Evolutionary conservation across 495 filamentous ascomycete species (phyloP), one percentile per base, ranked within the genome.

Genomic region (Apodospora peruviana): DNA sequence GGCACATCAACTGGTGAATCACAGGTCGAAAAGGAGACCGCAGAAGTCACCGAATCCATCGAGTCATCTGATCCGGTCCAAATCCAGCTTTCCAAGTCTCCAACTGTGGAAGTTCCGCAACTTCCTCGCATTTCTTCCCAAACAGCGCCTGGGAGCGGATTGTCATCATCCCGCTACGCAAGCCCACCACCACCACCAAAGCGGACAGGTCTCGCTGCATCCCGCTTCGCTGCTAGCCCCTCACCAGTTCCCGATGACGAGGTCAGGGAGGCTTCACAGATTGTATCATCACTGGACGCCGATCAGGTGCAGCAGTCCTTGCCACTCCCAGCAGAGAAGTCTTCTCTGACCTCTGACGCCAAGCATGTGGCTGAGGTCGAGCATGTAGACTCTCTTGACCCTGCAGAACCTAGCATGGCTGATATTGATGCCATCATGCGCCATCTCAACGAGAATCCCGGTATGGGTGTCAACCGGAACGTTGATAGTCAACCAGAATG

Each of bases 401-500:
- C 52, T 20, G 39, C 50, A n/a, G 70, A 79, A 38, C 80, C 80
- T 19, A 82, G 86, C 36, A 85, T 87, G 51, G 82, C 85, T 47
- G 88, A 94, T 60, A 83, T 94, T 53, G 88, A 95, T 65, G 87
- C 81, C 21, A 75, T 95, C 44, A 93, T 95, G 87, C 82, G 83
- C 16, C 84, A 89, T 40, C 74, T 95, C 43, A 85, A 90, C 59
- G 74, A 80, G 39, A 78, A 86, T 48, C 84, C 85, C 0, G 80
- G 84, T 48, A 75, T 86, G 59, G 86, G 86, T 8, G 77, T 90
- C 48, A 85, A 86, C 57, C 74, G 80, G 60, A 64, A 76, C 34
- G 62, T 71, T 48, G 77, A 77, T 18, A 67, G 68, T 18, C 43
- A 52, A 17, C 70, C 74, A 2, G 65, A 69, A 16, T 72, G 71